A percentile compares a stretch with the other conserved stretches of the same genome.
These are phyloP conservation scores for Elaeagnus macrophylla DNA, from an alignment of 306 rosid species.

Conservation along the genomic window DNA sequence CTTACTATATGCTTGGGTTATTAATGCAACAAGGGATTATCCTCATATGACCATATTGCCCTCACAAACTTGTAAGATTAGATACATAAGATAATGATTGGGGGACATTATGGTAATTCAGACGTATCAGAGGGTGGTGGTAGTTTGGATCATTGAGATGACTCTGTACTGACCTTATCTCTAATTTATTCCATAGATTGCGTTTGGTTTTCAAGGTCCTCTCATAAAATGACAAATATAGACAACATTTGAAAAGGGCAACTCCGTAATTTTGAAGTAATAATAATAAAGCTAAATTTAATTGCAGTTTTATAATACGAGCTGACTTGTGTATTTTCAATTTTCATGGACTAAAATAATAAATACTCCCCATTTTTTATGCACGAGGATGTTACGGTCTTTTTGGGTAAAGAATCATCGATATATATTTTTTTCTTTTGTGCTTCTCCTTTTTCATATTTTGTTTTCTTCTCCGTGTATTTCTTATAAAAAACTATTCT, in stretches of 20 bases:
- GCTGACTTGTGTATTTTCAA: too few relatives aligned
- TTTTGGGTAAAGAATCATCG: too few relatives aligned
- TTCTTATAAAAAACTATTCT: neutral
- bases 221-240: constrained; percentile 36
- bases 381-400: too few relatives aligned
- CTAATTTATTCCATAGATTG: constrained; percentile 63
- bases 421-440: too few relatives aligned
- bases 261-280: constrained; percentile 8
- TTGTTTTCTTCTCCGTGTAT: constrained; percentile 1
- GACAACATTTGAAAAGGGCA: constrained; percentile 24
- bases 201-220: constrained; percentile 47
- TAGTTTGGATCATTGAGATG: constrained; percentile 45
- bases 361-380: too few relatives aligned
- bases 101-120: constrained; percentile 23
- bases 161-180: constrained; percentile 49
- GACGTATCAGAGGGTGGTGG: constrained; percentile 26
- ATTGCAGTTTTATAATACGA: too few relatives aligned
- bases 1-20: constrained; percentile 29
- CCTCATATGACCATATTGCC: constrained; percentile 17
- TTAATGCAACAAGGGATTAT: constrained; percentile 19
- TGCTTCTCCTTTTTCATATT: too few relatives aligned
- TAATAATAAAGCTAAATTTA: neutral
- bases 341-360: too few relatives aligned
- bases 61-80: constrained; percentile 26
- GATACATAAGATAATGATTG: constrained; percentile 21